A percentile compares a stretch with the other conserved stretches of the same genome.
Evolutionary conservation across 805 yeast genomes (phyloP).

Genomic region (Pichia pseudocactophila): DNA sequence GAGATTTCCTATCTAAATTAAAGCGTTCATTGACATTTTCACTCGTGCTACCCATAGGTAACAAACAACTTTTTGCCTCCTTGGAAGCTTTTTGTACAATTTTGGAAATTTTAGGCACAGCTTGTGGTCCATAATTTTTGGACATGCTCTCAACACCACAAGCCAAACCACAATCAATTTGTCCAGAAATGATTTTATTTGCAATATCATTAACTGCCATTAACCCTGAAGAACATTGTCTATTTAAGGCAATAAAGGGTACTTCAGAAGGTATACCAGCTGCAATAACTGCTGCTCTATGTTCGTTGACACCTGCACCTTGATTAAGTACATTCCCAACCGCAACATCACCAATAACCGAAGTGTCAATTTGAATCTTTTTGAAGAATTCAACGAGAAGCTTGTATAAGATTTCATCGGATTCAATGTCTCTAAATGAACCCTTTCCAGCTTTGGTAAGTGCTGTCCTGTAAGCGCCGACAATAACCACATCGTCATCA

Average conservation of each 20-base stretch:
- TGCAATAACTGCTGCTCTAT: slow-evolving; percentile 82
- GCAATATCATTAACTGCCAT: slow-evolving; percentile 88
- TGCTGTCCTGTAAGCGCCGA: slow-evolving; percentile 86
- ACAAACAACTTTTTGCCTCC: slow-evolving; percentile 63
- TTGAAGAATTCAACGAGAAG: slow-evolving; percentile 56
- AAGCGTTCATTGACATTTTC: slow-evolving; percentile 78
- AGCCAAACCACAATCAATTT: slow-evolving; percentile 85
- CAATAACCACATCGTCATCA: slow-evolving; percentile 73
- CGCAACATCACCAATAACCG: slow-evolving; percentile 70
- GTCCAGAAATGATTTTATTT: slow-evolving; percentile 77
- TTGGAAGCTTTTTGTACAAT: slow-evolving; percentile 31
- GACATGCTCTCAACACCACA: slow-evolving; percentile 95
- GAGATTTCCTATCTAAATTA: slow-evolving; percentile 55
- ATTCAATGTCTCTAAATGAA: slow-evolving; percentile 67
- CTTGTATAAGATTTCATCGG: slow-evolving; percentile 67
- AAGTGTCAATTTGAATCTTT: slow-evolving; percentile 39
- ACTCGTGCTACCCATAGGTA: slow-evolving; percentile 95
- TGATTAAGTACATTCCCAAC: slow-evolving; percentile 88
- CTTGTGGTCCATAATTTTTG: slow-evolving; percentile 73
- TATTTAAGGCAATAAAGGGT: slow-evolving; percentile 77
- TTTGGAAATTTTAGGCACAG: slow-evolving; percentile 54
- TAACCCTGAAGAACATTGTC: slow-evolving; percentile 93
- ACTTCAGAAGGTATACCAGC: slow-evolving; percentile 81
- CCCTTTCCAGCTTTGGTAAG: slow-evolving; percentile 85
- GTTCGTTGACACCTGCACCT: slow-evolving; percentile 94